These are phyloP conservation scores for Metarhizium humberi DNA, from an alignment of 2,329 filamentous ascomycete genomes.

Conservation along the genomic window DNA sequence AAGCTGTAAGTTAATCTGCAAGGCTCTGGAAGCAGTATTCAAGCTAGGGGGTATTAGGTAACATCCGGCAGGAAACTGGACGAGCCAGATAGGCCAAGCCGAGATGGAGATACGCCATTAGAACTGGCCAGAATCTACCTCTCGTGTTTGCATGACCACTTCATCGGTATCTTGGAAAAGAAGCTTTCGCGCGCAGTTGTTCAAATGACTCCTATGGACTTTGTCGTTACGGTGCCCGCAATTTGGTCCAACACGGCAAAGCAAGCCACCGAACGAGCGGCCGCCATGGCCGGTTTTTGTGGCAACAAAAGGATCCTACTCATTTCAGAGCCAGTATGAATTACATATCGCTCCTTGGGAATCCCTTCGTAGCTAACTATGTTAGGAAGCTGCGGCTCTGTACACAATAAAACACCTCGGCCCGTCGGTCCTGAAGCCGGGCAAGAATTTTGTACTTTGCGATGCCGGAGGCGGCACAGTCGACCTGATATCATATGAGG, in stretches of 20 bases:
- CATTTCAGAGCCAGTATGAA: slow-evolving; percentile 36
- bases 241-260: slow-evolving; percentile 49
- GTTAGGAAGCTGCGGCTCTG: slow-evolving; percentile 39
- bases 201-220: slow-evolving; percentile 36
- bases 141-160: slow-evolving; percentile 37
- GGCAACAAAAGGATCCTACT: slow-evolving; percentile 33
- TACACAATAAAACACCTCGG: slow-evolving; percentile 36
- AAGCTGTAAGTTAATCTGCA: slow-evolving; percentile 31
- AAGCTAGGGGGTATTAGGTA: not conserved
- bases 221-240: slow-evolving; percentile 48
- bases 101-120: slow-evolving; percentile 25
- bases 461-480: slow-evolving; percentile 47
- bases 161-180: slow-evolving; percentile 32
- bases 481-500: slow-evolving; percentile 44
- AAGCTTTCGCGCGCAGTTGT: slow-evolving; percentile 33
- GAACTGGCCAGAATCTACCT: slow-evolving; percentile 33
- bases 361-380: slow-evolving; percentile 2
- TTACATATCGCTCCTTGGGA: not conserved
- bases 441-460: slow-evolving; percentile 41
- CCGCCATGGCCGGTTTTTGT: slow-evolving; percentile 28
- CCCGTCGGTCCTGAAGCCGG: slow-evolving; percentile 29
- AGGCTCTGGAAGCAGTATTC: not conserved
- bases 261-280: slow-evolving; percentile 34
- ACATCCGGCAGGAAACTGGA: slow-evolving; percentile 22
- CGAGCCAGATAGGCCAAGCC: slow-evolving; percentile 18